phyloP scores from a whole-genome alignment of 495 filamentous ascomycete genomes.

The Gamarada debralockiae region DNA sequence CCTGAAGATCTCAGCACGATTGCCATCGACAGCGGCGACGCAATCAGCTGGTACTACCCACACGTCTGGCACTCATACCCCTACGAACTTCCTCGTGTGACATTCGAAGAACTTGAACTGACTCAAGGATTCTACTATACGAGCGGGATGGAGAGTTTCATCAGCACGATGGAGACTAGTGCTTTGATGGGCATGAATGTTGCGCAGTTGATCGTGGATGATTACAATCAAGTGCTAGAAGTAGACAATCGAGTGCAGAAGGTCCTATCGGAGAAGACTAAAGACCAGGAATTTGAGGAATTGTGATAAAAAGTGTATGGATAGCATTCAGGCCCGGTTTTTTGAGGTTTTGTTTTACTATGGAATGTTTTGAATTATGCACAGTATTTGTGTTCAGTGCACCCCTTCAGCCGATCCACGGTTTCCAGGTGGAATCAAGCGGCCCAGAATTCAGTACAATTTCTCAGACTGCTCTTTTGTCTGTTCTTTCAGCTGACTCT shows the following conservation, averaged over 20 bases:
- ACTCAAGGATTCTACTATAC: constrained; percentile 80
- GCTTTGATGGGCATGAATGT: constrained; percentile 95
- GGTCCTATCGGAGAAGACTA: not conserved
- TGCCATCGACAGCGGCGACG: constrained; percentile 32
- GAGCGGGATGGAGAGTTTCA: constrained; percentile 89
- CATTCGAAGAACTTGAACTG: constrained; percentile 78
- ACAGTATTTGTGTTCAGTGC: too few species aligned
- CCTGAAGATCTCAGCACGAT: constrained; percentile 19
- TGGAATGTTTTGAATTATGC: too few species aligned
- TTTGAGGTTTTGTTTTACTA: too few species aligned
- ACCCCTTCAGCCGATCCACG: too few species aligned
- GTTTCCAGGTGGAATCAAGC: too few species aligned
- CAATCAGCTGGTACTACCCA: constrained; percentile 74
- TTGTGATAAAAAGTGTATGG: constrained; percentile 4
- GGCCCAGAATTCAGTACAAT: too few species aligned
- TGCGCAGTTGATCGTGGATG: constrained; percentile 70
- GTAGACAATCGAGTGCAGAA: not conserved
- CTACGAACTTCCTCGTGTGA: constrained; percentile 73
- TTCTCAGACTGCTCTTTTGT: too few species aligned
- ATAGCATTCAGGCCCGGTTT: too few species aligned
- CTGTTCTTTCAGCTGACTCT: too few species aligned
- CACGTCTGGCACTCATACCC: constrained; percentile 80
- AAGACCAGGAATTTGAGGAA: not conserved
- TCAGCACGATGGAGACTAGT: constrained; percentile 98
- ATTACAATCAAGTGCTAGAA: constrained; percentile 16